Conservation (phyloP, 2,329 filamentous ascomycete genomes). For the Proliferodiscus dingleyae region DNA sequence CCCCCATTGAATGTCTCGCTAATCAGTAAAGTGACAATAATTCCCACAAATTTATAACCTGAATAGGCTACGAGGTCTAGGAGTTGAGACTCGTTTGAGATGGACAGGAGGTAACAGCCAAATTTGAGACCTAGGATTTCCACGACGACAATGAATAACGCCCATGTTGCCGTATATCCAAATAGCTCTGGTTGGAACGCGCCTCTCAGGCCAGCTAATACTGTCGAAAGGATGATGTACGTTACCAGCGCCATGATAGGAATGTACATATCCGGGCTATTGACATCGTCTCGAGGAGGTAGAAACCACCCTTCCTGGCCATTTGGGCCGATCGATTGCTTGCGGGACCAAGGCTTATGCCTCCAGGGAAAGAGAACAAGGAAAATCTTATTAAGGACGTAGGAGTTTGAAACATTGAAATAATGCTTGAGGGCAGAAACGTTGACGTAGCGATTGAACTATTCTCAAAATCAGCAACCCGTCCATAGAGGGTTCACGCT, state of each 20-base stretch:
- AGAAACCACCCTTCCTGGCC: constrained; percentile 75
- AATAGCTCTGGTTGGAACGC: constrained; percentile 92
- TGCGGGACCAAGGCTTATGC: constrained; percentile 94
- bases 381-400: constrained; percentile 88
- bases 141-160: constrained; percentile 74
- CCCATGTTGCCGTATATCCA: constrained; percentile 81
- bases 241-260: constrained; percentile 97
- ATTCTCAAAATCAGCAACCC: constrained; percentile 4
- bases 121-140: constrained; percentile 90
- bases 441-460: constrained; percentile 82
- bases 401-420: constrained; percentile 98
- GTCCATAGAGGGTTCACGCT: constrained; percentile 24
- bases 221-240: constrained; percentile 89
- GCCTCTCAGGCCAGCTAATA: constrained; percentile 83
- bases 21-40: constrained; percentile 80
- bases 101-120: constrained; percentile 88
- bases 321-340: constrained; percentile 68
- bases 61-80: constrained; percentile 93
- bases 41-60: constrained; percentile 97
- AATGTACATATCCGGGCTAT: constrained; percentile 99
- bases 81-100: constrained; percentile 89
- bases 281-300: constrained; percentile 89
- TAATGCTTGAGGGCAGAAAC: constrained; percentile 94
- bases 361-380: constrained; percentile 96
- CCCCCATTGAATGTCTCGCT: constrained; percentile 74